Evolutionary conservation across 192 early-diverging fungal species (phyloP), one percentile per base, ranked within the genome.

Genomic region (Rhizophagus sp.): DNA sequence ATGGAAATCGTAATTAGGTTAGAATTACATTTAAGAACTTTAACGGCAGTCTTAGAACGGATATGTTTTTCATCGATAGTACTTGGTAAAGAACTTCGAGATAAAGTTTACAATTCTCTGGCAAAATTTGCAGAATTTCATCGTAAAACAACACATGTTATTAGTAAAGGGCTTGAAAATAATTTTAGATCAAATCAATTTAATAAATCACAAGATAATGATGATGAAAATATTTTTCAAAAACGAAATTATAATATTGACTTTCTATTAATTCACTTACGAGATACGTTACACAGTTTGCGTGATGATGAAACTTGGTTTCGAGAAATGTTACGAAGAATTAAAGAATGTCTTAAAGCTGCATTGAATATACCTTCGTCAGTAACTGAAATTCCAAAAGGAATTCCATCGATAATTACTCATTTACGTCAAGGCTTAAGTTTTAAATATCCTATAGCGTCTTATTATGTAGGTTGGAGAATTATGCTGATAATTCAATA

Each of bases 1-100:
- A 19, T 5, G 34, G 69, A 71, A 36, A 71, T 44, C 22, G 13
- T 44, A 34, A 1, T 33, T 8, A 30, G 22, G 1, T 71, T 71
- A 30, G 69, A 71, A 71, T 71, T 71, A 71, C 69, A 71, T 71
- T 22, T 71, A n/a, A 12, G 69, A 15, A 71, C 69, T 22, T 47
- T 11, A 7, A 10, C 4, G 7, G 69, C 69, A n/a, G 34, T 36
- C 19, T 36, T 41, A 19, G 69, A 41, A 24, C 25, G 7, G 15
- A 36, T 47, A 17, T 17, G 12, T 36, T 19, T 11, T 19, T 36
- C 41, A 34, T 0, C 0, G 1, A 71, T 71, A 41, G 36, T 36
- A 13, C 34, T 47, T 0, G 19, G 22, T 24, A 25, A 71, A 22
- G 69, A 41, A 24, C 3, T 71, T 41, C 34, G 19, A n/a, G 36